These are phyloP conservation scores for Pythium guiyangense DNA, from an alignment of 352 stramenopile species.

Conservation along the genomic window DNA sequence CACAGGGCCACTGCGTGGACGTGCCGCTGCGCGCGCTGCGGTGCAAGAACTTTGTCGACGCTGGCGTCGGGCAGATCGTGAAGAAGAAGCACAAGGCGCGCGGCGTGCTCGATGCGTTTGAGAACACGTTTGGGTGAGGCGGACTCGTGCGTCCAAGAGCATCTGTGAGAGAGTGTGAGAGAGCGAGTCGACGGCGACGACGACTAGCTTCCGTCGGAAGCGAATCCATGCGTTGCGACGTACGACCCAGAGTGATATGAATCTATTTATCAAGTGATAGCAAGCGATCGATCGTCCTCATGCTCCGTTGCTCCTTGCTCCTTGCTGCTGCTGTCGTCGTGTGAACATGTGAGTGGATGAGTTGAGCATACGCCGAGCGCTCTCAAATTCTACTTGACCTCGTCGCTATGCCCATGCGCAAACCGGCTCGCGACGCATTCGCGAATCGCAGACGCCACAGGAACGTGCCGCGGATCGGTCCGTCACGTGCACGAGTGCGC, in stretches of 20 bases:
- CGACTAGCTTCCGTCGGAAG: not conserved
- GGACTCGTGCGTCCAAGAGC: not conserved
- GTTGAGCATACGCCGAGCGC: too few species aligned
- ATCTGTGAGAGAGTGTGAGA: not conserved
- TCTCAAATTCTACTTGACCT: too few species aligned
- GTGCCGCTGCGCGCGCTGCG: conserved; percentile 60
- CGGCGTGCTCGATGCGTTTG: conserved; percentile 27
- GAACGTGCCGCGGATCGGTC: conserved; percentile 5
- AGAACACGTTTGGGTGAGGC: conserved; percentile 21
- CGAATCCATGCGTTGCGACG: not conserved
- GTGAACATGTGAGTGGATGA: too few species aligned
- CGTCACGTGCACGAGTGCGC: not conserved
- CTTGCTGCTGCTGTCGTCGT: too few species aligned
- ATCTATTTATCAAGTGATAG: too few species aligned
- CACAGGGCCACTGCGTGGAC: conserved; percentile 37
- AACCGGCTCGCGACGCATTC: too few species aligned
- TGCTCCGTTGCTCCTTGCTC: too few species aligned
- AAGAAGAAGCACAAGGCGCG: conserved; percentile 38
- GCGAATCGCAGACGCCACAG: conserved; percentile 3
- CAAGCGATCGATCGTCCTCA: not conserved
- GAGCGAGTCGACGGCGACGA: not conserved
- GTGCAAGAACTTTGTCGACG: conserved; percentile 60
- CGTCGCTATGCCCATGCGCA: too few species aligned
- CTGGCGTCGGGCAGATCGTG: conserved; percentile 39
- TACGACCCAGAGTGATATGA: too few species aligned